Percentiles rank a stretch among this genome's conserved stretches.
These are phyloP conservation scores for Podila epigama DNA, from an alignment of 192 early-diverging fungal species.

Conservation along the genomic window DNA sequence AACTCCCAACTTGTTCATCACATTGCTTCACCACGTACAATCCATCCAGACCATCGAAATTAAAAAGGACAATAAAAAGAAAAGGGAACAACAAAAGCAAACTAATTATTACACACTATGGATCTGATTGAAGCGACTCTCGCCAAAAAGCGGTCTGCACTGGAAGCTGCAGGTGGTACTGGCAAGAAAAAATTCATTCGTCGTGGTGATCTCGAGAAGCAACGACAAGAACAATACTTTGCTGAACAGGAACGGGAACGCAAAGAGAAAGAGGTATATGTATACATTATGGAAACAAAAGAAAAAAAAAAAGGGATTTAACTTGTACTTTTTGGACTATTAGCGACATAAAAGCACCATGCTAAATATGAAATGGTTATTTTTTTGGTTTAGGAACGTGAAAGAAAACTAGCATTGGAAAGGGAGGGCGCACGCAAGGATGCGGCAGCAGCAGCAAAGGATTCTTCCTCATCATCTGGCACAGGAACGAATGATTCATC, in stretches of 20 bases:
- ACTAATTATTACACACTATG: conserved; percentile 37
- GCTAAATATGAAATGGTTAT: not conserved
- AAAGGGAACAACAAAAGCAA: not conserved
- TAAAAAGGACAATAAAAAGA: not conserved
- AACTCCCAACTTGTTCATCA: too few species aligned
- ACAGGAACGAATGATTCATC: conserved; percentile 1
- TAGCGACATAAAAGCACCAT: not conserved
- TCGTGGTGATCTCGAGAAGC: conserved; percentile 78
- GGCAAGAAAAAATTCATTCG: conserved; percentile 83
- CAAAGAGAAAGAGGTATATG: conserved; percentile 54
- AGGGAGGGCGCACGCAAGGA: conserved; percentile 22
- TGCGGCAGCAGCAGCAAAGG: not conserved
- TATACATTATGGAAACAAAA: too few species aligned
- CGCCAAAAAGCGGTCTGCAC: conserved; percentile 74
- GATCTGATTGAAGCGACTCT: conserved; percentile 75
- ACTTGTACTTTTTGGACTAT: too few species aligned
- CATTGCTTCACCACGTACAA: too few species aligned
- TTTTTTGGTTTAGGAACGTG: conserved; percentile 12
- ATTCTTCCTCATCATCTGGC: not conserved
- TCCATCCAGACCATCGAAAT: not conserved
- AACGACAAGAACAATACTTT: conserved; percentile 65
- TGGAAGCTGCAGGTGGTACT: conserved; percentile 40
- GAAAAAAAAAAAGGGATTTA: too few species aligned
- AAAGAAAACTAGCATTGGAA: conserved; percentile 10
- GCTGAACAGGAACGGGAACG: conserved; percentile 59